Percentiles rank a stretch among this genome's conserved stretches.
Conservation (phyloP, 306 rosid species). For the Dryas alaskensis region DNA sequence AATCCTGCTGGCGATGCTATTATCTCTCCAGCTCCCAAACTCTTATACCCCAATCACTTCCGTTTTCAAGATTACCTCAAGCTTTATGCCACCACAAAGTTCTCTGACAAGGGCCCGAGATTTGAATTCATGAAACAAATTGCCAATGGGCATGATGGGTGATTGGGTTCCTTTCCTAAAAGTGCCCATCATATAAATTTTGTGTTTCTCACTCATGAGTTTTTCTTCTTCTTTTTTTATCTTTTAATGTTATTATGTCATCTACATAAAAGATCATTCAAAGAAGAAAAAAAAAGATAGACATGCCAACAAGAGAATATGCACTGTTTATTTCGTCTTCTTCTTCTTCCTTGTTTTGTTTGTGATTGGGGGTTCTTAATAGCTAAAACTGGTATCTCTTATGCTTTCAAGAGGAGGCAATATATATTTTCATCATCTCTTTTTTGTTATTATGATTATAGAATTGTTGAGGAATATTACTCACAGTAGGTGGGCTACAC, state of each 20-base stretch:
- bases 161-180: constrained; percentile 14
- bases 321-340: not conserved
- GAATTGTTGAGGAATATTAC: not conserved
- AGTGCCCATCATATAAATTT: not conserved
- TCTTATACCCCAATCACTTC: constrained; percentile 54
- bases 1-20: constrained; percentile 67
- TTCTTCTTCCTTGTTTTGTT: not conserved
- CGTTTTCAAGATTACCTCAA: constrained; percentile 66
- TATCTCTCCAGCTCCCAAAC: constrained; percentile 61
- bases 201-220: not conserved
- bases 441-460: not conserved
- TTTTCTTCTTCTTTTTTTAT: not conserved
- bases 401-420: not conserved
- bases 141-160: constrained; percentile 31
- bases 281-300: not conserved
- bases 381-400: not conserved
- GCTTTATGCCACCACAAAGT: constrained; percentile 71
- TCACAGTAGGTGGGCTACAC: no score
- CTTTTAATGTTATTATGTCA: constrained; percentile 2
- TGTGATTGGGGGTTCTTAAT: not conserved
- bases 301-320: not conserved
- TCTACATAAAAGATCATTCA: constrained; percentile 6
- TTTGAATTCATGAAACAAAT: constrained; percentile 59
- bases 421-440: not conserved
- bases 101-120: constrained; percentile 63